Conservation (phyloP, 2,329 filamentous ascomycete genomes). For the Cladosporium sp. region DNA sequence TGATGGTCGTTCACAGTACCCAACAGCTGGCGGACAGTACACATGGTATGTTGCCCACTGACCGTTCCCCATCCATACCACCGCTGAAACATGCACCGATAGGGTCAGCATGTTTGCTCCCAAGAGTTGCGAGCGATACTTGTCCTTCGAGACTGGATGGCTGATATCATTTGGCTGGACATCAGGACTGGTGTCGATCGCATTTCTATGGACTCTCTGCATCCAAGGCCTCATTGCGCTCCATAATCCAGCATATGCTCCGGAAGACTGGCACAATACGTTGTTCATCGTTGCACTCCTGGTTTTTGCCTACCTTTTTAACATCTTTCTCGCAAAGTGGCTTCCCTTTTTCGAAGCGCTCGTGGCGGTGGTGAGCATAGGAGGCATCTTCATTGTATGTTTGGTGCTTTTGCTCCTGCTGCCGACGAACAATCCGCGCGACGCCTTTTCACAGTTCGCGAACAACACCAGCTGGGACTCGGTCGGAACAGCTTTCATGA, state of each 20-base stretch:
- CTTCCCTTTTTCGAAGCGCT: constrained; percentile 51
- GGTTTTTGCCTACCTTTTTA: constrained; percentile 41
- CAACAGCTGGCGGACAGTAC: constrained; percentile 18
- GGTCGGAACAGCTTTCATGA: constrained; percentile 45
- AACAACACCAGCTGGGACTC: constrained; percentile 49
- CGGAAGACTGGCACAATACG: constrained; percentile 49
- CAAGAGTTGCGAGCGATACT: constrained; percentile 2
- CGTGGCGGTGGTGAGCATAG: constrained; percentile 51
- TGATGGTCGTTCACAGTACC: too few relatives aligned
- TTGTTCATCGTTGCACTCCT: constrained; percentile 49
- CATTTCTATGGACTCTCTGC: constrained; percentile 31
- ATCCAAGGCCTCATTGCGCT: constrained; percentile 35
- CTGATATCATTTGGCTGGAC: constrained; percentile 20
- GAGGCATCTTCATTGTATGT: constrained; percentile 55
- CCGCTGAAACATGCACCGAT: too few relatives aligned
- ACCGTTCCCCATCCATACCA: too few relatives aligned
- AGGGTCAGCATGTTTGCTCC: constrained; percentile 20
- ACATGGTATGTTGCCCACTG: not conserved
- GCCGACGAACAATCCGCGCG: constrained; percentile 41
- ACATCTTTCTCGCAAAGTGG: constrained; percentile 44
- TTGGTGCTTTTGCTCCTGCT: constrained; percentile 48
- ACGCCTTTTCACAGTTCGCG: constrained; percentile 51
- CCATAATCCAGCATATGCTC: constrained; percentile 28
- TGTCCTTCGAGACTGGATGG: constrained; percentile 23
- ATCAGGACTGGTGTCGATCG: constrained; percentile 20